Evolutionary conservation across 768 basidiomycete species (phyloP), one percentile per base, ranked within the genome.

Genomic region (Panellus pusillus): DNA sequence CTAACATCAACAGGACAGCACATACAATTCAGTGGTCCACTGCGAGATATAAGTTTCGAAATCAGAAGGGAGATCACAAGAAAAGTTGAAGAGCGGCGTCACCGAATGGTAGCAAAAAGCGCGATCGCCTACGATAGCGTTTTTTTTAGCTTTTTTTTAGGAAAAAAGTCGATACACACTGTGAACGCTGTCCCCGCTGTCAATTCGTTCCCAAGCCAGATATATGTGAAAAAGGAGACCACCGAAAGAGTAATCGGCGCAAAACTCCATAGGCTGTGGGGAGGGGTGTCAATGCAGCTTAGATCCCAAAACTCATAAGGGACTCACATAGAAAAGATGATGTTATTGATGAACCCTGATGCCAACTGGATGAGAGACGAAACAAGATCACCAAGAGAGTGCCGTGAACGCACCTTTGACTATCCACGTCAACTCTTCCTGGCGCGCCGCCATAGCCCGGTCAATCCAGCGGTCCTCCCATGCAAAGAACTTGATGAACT

Each of bases 181-280:
- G 94, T 96, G 66, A 96, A 96, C 0, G 94, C 94, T 13, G 83
- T 78, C 9, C 86, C 77, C 40, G 93, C 78, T 0, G 91, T 87
- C 45, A 98, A 66, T 63, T 89, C 74, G 44, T 92, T 80, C 1
- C 89, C 88, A 61, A 79, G 81, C 54, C 80, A 70, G 20, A 93
- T 81, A 55, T 83, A 92, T n/a, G 75, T 76, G 61, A 82, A 77
- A 76, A 96, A 95, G 1, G 89, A 84, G 11, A 87, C 77, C 51
- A 94, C 77, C 1, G 91, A 92, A 15, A 95, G 83, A 15, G 88
- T 66, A 41, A 93, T 83, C 0, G 93, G 93, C 0, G 88, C 87
- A 11, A 78, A 74, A 2, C 75, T 50, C 32, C 32, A 35, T 3
- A 35, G 32, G 3, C 32, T 14, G 24, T 24, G 24, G 24, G 24